phyloP scores from a whole-genome alignment of 176 grass and related monocot species.

The Typha latifolia region DNA sequence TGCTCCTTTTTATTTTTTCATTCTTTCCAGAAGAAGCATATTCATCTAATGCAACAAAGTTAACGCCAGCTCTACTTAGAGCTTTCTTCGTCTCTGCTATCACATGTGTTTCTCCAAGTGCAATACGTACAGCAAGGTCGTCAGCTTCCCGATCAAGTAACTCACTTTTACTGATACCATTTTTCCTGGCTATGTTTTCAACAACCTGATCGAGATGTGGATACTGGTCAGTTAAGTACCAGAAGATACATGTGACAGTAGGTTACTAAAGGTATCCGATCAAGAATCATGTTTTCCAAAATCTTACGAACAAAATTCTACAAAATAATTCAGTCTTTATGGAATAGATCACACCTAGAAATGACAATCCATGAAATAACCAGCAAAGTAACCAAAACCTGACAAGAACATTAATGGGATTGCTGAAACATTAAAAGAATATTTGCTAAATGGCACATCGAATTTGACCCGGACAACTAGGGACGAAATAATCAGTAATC shows the following conservation, averaged over 20 bases:
- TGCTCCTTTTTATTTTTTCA: conserved; percentile 80
- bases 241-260: background rate
- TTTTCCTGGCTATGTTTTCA: conserved; percentile 91
- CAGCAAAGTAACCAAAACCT: too few species aligned
- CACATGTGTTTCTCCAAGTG: conserved; percentile 82
- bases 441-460: too few species aligned
- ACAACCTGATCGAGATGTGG: conserved; percentile 42
- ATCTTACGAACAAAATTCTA: background rate
- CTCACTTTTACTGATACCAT: conserved; percentile 77
- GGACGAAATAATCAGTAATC: too few species aligned
- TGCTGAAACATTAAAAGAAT: too few species aligned
- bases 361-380: too few species aligned
- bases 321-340: background rate
- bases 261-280: background rate
- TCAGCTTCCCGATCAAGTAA: conserved; percentile 85
- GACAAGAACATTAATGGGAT: too few species aligned
- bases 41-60: conserved; percentile 74
- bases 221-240: background rate
- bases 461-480: too few species aligned
- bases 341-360: background rate
- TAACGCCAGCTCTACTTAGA: conserved; percentile 73
- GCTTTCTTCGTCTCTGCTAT: conserved; percentile 80
- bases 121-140: conserved; percentile 69
- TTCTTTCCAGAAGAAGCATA: conserved; percentile 62
- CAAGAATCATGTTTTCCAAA: conserved; percentile 2